These are phyloP conservation scores for Fusarium graminum DNA, from an alignment of 2,329 filamentous ascomycete species.

Conservation along the genomic window DNA sequence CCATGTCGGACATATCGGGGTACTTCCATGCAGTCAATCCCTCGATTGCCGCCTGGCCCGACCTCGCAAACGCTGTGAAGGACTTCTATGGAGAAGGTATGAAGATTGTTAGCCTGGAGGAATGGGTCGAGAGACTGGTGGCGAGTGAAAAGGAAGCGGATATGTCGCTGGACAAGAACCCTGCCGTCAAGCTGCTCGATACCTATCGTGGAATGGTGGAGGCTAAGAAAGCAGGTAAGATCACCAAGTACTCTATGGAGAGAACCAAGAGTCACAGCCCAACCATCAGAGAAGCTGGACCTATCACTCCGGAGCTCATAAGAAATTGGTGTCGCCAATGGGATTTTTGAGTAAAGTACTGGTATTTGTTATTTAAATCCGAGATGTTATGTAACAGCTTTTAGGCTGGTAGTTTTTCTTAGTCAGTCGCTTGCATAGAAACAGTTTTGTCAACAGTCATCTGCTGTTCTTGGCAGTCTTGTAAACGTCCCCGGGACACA, in stretches of 20 bases:
- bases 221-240: neutral
- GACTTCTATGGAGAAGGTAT: neutral
- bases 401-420: too few species aligned
- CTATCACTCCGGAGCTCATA: neutral
- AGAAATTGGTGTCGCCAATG: conserved; percentile 25
- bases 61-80: neutral
- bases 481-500: too few species aligned
- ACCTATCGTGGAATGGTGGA: neutral
- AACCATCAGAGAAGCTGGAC: neutral
- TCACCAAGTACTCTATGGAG: neutral
- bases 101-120: neutral
- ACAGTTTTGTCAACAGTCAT: too few species aligned
- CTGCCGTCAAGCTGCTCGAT: conserved; percentile 9
- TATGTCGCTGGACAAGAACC: neutral
- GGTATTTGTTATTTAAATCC: too few species aligned
- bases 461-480: too few species aligned
- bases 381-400: too few species aligned
- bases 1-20: neutral
- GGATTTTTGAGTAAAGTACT: neutral
- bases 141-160: neutral
- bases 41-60: neutral
- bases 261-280: conserved; percentile 9
- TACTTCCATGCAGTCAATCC: conserved; percentile 25
- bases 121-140: conserved; percentile 7
- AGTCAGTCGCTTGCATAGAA: too few species aligned